Evolutionary conservation across 352 stramenopile species (phyloP).

Genomic region (Globisporangium sylvaticum): DNA sequence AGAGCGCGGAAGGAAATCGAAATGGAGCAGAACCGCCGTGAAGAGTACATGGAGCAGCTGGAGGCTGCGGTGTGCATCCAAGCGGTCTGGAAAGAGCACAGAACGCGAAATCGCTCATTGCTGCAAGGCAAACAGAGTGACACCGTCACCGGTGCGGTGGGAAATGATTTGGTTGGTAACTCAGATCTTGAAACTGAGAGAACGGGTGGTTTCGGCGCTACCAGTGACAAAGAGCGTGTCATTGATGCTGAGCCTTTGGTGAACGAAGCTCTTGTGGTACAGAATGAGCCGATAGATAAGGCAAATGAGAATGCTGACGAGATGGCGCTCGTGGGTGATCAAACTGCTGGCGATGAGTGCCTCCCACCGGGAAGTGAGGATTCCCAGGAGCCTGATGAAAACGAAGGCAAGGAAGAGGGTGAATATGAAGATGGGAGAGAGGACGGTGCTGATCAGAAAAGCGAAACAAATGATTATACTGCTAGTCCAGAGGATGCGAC

Average conservation of each 20-base stretch:
- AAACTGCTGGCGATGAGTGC: not conserved
- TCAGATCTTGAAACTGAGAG: not conserved
- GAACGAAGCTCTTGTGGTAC: not conserved
- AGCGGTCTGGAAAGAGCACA: slow-evolving; percentile 31
- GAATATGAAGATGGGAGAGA: too few species aligned
- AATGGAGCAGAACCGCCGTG: slow-evolving; percentile 21
- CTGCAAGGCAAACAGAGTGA: slow-evolving; percentile 18
- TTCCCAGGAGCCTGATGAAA: not conserved
- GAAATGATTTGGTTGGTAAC: not conserved
- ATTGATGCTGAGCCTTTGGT: not conserved
- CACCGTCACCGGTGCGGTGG: not conserved
- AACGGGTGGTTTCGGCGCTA: not conserved
- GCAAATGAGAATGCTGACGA: not conserved
- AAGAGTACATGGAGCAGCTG: slow-evolving; percentile 14
- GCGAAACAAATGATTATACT: not conserved
- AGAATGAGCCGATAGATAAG: not conserved
- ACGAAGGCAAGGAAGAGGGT: not conserved
- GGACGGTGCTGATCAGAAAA: too few species aligned
- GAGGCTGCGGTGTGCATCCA: slow-evolving; percentile 49
- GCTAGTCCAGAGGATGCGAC: not conserved
- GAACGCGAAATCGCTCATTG: slow-evolving; percentile 19
- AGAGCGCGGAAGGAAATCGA: slow-evolving; percentile 19
- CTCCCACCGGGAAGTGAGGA: not conserved
- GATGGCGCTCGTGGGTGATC: not conserved
- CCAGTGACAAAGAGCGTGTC: not conserved